Evolutionary conservation across 2,329 filamentous ascomycete genomes (phyloP), one percentile per base, ranked within the genome.

Genomic region (Tetracladium maxilliforme): DNA sequence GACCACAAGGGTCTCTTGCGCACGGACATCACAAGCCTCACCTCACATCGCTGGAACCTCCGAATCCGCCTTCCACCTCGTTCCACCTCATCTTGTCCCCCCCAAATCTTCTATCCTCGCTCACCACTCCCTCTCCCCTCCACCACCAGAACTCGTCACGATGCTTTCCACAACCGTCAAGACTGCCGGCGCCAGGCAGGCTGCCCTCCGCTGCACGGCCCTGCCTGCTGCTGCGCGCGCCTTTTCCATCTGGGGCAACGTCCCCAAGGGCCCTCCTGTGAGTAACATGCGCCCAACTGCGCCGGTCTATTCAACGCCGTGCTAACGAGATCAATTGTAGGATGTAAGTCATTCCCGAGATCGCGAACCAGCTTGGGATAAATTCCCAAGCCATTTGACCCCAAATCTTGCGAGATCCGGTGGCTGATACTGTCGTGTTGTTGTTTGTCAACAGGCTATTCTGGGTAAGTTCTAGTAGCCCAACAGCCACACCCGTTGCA

Each of bases 181-280:
- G n/a, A n/a, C n/a, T n/a, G n/a, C n/a, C n/a, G n/a, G n/a, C n/a
- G n/a, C n/a, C n/a, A n/a, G n/a, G n/a, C n/a, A n/a, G n/a, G 40
- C 56, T 28, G 47, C 49, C 39, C 47, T 49, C 42, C 52, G 51
- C 25, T 45, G 44, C 35, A 46, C 48, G 43, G 48, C 40, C 30
- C 39, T 43, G 37, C 48, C 45, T 36, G 43, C 54, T 38, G 45
- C 47, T 32, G 43, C 50, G 40, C 49, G 52, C 36, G 39, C 44
- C 30, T 74, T 70, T 40, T 93, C 84, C 33, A 81, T 79, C 39
- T 95, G 87, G 86, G 71, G 81, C 47, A 78, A 80, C 45, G 83
- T 95, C 28, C 77, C 82, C 39, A 82, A 94, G 59, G 87, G 87
- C 36, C 87, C 87, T 69, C 86, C 87, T 49, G 84, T 90, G 71